A percentile compares a stretch with the other conserved stretches of the same genome.
These are phyloP conservation scores for Backusella sp. DNA, from an alignment of 192 early-diverging fungal species.

Conservation along the genomic window DNA sequence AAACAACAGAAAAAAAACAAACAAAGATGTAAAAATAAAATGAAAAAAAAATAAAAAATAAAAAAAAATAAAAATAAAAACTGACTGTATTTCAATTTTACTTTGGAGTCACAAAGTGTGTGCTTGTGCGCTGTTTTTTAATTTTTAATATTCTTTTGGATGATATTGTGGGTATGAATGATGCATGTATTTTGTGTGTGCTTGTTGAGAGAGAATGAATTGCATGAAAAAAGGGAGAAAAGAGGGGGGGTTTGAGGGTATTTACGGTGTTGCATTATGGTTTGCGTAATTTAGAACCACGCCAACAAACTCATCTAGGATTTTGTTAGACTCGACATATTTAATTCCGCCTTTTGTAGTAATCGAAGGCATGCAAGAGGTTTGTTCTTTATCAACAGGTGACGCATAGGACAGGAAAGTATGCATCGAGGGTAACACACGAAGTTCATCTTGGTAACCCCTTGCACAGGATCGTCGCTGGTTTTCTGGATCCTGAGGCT, in stretches of 20 bases:
- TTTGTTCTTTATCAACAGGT: conserved; percentile 12
- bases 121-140: not conserved
- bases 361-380: conserved; percentile 12
- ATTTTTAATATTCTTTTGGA: not conserved
- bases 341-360: conserved; percentile 25
- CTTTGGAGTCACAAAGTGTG: not conserved
- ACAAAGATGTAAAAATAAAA: not conserved
- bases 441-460: not conserved
- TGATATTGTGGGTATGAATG: not conserved
- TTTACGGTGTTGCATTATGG: conserved; percentile 19
- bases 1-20: conserved; percentile 5
- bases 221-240: not conserved
- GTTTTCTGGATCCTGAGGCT: not conserved
- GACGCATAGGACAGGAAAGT: conserved; percentile 5
- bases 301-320: conserved; percentile 24
- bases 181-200: conserved; percentile 8
- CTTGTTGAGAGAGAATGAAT: not conserved
- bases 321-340: conserved; percentile 23
- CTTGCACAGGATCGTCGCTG: not conserved
- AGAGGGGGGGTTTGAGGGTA: not conserved
- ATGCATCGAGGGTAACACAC: conserved; percentile 18
- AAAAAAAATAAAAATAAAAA: not conserved
- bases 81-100: not conserved
- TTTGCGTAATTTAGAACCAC: conserved; percentile 23
- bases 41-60: not conserved